phyloP scores from a whole-genome alignment of 306 rosid species.

The Castanea sativa region DNA sequence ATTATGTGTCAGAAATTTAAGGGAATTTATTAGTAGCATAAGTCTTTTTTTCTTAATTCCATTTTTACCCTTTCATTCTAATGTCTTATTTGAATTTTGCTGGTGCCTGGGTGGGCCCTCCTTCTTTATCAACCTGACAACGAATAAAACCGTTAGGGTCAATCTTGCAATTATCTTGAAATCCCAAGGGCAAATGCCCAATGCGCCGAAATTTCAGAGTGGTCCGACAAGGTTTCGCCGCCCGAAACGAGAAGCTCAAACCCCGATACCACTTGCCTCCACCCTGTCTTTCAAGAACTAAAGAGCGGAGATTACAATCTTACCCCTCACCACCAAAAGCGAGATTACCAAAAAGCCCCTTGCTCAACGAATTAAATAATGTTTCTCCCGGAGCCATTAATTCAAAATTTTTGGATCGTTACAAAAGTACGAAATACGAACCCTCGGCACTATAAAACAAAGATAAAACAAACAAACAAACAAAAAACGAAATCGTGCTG shows the following conservation, averaged over 20 bases:
- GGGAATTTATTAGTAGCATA: no score
- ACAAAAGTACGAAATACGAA: not conserved
- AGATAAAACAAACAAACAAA: not conserved
- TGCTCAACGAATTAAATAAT: not conserved
- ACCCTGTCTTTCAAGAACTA: constrained; percentile 9
- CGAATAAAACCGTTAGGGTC: constrained; percentile 42
- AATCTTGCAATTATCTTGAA: constrained; percentile 13
- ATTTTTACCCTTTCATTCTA: not conserved
- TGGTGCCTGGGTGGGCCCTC: constrained; percentile 15
- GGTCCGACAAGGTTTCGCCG: constrained; percentile 24
- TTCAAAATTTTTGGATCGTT: constrained; percentile 26
- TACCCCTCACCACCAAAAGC: not conserved
- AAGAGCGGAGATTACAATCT: constrained; percentile 8
- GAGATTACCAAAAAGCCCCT: constrained; percentile 23
- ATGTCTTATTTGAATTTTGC: constrained; percentile 1
- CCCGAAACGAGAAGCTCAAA: constrained; percentile 35
- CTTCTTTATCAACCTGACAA: not conserved
- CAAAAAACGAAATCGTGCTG: not conserved
- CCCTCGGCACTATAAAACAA: not conserved
- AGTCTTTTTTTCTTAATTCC: not conserved
- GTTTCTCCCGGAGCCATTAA: not conserved
- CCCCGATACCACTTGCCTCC: constrained; percentile 28
- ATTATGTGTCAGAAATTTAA: no score
- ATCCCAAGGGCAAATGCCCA: constrained; percentile 1
- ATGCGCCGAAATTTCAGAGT: constrained; percentile 46